Conservation (phyloP, 1,284 basidiomycete species). For the Moniliophthora roreri region DNA sequence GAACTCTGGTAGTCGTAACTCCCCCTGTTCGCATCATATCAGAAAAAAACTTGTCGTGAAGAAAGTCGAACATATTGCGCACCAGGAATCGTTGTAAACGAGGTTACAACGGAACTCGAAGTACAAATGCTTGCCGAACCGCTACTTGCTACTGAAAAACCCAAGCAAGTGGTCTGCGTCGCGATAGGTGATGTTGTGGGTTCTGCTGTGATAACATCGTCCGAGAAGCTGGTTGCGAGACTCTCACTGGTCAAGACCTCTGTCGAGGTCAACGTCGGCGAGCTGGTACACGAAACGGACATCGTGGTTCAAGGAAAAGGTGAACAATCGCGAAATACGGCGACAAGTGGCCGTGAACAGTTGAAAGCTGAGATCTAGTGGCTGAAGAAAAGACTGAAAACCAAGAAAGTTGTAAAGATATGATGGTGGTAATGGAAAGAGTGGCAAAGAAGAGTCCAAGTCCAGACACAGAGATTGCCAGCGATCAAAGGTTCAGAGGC, state of each 20-base stretch:
- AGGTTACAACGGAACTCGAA: conserved; percentile 16
- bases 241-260: conserved; percentile 17
- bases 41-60: background rate
- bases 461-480: too few relatives aligned
- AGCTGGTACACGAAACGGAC: conserved; percentile 20
- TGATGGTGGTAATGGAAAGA: too few relatives aligned
- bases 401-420: too few relatives aligned
- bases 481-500: too few relatives aligned
- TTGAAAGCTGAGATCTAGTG: background rate
- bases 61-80: conserved; percentile 4
- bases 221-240: conserved; percentile 17
- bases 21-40: background rate
- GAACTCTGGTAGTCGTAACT: background rate
- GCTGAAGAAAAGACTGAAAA: too few relatives aligned
- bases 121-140: conserved; percentile 19
- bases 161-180: conserved; percentile 17
- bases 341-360: conserved; percentile 2
- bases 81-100: conserved; percentile 24
- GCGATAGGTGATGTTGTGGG: conserved; percentile 15
- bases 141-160: conserved; percentile 3
- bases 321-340: too few relatives aligned
- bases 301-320: conserved; percentile 13
- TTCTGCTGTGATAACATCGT: conserved; percentile 18
- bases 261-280: conserved; percentile 23
- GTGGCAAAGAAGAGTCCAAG: too few relatives aligned